Evolutionary conservation across 192 early-diverging fungal species (phyloP), one percentile per base, ranked within the genome.

Genomic region (Pilobolus umbonatus): DNA sequence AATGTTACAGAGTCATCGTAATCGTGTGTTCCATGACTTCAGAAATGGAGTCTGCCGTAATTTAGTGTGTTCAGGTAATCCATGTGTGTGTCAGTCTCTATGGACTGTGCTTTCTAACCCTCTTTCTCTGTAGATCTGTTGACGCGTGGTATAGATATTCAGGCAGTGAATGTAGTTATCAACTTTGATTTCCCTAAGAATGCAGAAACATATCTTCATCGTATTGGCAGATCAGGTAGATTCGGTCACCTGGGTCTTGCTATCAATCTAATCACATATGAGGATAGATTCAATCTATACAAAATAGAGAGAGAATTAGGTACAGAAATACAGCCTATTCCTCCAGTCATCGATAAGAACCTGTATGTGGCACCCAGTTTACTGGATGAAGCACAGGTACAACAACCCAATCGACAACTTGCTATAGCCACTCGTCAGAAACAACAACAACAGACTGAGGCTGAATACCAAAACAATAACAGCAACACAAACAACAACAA

Each of bases 151-250:
- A 99, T 99, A 65, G 96, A 99, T 74, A 98, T 99, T 70, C 96
- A 99, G 75, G 95, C 95, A 17, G 96, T 99, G 36, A 98, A 98
- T 71, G 95, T 99, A 14, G 96, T 99, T 48, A 98, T 99, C 82
- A 98, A 99, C 83, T 99, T 98, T 86, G 96, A 99, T 75, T 98
- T 99, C 71, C 95, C 95, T 57, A 98, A 98, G 72, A 99, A 98
- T 58, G 91, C 95, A 30, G 96, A 99, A 76, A 99, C 95, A 1
- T 99, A 99, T 69, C 78, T 99, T 35, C 96, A 99, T 76, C 89
- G 96, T 60, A 99, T 99, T 68, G 96, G 96, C 54, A 89, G 96
- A 67, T 94, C 91, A 40, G 96, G 96, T 11, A 87, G 95, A 56
- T 99, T 94, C 69, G 95, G 89, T 42, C 95, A 96, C 73, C 78